Base-by-base conservation (phyloP, 2,329 filamentous ascomycete genomes). In the Lachnellula occidentalis region DNA sequence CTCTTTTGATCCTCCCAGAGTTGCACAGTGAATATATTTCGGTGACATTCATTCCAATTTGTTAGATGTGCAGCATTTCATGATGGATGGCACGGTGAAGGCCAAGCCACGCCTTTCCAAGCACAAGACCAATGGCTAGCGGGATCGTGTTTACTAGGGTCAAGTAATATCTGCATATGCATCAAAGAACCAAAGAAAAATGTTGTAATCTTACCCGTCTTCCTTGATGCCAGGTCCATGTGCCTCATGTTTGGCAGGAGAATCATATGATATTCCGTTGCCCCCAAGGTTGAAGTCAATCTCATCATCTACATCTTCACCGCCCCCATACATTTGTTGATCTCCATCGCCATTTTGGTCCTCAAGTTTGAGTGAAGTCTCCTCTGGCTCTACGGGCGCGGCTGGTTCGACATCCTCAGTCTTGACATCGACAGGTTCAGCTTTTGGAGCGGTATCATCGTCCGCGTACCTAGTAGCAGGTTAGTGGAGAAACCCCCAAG, bases 161-260 rank as follows among this genome's bases (percentile, higher is more conserved):
- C 56, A 60, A 55, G 48, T 57, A 53, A 47, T 49, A 24, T 50
- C 37, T 50, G 34, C 47, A 54, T 50, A 50, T 22, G 47, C 45
- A 37, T 41, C 51, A 36, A 36, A 48, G 15, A 54, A 47, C 54
- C 36, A 47, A 55, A 56, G 61, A 58, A 50, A 56, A 60, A 34
- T 49, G 46, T 65, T 61, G 55, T 53, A 62, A 64, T 83, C 90
- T 92, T 85, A 95, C 90, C 90, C 90, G 70, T 95, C 90, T 82
- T 95, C 90, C 73, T 95, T 95, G 54, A 92, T 88, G 57, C 85
- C 87, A 58, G 88, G 83, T 57, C 80, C 82, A 61, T 76, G 74
- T 45, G 68, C 54, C 48, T 74, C 70, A 54, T 69, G 64, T 5
- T 58, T 58, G 37, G 55, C 50, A 42, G 66, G 53, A 43, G 64